phyloP scores from a whole-genome alignment of 2,329 filamentous ascomycete genomes.

The Epicoccum sorghinum region DNA sequence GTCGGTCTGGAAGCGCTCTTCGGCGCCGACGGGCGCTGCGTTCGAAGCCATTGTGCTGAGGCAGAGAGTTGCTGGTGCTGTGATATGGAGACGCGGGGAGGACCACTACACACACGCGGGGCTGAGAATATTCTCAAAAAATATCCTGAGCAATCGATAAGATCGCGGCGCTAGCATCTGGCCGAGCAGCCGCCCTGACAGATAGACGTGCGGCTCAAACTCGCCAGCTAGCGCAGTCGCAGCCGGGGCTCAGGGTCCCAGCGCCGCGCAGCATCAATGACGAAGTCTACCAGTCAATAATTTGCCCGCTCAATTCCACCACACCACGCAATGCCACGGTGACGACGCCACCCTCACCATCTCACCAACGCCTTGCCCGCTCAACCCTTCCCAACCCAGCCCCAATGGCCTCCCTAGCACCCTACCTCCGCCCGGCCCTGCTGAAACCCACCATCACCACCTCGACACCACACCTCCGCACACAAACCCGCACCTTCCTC shows the following conservation, averaged over 20 bases:
- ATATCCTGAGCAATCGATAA: slow-evolving; percentile 10
- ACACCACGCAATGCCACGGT: not conserved
- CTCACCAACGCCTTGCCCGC: slow-evolving; percentile 19
- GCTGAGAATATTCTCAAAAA: not conserved
- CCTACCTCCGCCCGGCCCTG: slow-evolving; percentile 50
- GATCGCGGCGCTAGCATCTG: slow-evolving; percentile 5
- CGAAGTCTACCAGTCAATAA: not conserved
- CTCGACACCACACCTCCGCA: not conserved
- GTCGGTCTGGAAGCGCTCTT: slow-evolving; percentile 40
- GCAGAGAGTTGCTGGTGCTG: no score
- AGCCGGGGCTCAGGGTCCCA: not conserved
- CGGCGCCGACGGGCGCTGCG: slow-evolving; percentile 15
- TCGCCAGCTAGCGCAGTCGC: no score
- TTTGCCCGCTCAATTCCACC: not conserved
- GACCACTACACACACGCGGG: slow-evolving; percentile 4
- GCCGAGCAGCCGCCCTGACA: not conserved
- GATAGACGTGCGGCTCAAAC: not conserved
- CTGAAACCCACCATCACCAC: slow-evolving; percentile 19
- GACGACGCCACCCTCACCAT: slow-evolving; percentile 16
- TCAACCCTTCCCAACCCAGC: not conserved
- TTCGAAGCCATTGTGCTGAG: slow-evolving; percentile 21
- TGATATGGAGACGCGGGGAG: not conserved
- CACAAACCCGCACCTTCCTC: slow-evolving; percentile 47
- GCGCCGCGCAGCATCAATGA: not conserved
- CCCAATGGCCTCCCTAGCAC: slow-evolving; percentile 33